These are phyloP conservation scores for Boletus pseudo-olivaceus DNA, from an alignment of 768 basidiomycete species.

Conservation along the genomic window DNA sequence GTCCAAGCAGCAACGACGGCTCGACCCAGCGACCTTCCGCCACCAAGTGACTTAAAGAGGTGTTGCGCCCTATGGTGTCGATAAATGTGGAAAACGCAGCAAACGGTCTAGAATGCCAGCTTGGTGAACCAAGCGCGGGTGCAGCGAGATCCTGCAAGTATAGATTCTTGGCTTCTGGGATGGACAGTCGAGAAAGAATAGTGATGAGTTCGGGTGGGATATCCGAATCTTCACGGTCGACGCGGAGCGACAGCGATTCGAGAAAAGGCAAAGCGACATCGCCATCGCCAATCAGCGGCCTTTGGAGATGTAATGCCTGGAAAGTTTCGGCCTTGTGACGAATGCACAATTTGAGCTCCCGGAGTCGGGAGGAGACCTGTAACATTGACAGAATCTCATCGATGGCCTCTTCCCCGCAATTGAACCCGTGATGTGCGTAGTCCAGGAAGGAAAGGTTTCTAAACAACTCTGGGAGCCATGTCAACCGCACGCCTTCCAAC, in stretches of 20 bases:
- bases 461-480: slow-evolving; percentile 62
- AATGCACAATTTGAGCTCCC: slow-evolving; percentile 55
- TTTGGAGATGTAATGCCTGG: slow-evolving; percentile 15
- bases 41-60: slow-evolving; percentile 10
- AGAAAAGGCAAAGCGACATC: slow-evolving; percentile 45
- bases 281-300: slow-evolving; percentile 25
- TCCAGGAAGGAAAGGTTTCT: slow-evolving; percentile 59
- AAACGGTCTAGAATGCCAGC: slow-evolving; percentile 31
- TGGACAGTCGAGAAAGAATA: slow-evolving; percentile 47
- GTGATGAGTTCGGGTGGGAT: slow-evolving; percentile 59
- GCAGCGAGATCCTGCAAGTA: slow-evolving; percentile 42
- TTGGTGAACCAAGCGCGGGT: neutral
- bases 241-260: slow-evolving; percentile 43
- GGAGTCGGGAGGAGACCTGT: slow-evolving; percentile 47
- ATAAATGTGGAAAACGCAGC: slow-evolving; percentile 33
- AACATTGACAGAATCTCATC: slow-evolving; percentile 59
- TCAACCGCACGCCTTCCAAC: slow-evolving; percentile 60
- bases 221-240: slow-evolving; percentile 55
- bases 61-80: slow-evolving; percentile 3
- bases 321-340: slow-evolving; percentile 34
- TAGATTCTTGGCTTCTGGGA: slow-evolving; percentile 47
- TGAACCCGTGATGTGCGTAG: slow-evolving; percentile 73
- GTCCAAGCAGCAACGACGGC: slow-evolving; percentile 6
- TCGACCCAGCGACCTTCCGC: slow-evolving; percentile 30
- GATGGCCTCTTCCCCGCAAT: slow-evolving; percentile 50